Evolutionary conservation across 2,329 filamentous ascomycete genomes (phyloP).

Genomic region (Microdochium bolleyi): DNA sequence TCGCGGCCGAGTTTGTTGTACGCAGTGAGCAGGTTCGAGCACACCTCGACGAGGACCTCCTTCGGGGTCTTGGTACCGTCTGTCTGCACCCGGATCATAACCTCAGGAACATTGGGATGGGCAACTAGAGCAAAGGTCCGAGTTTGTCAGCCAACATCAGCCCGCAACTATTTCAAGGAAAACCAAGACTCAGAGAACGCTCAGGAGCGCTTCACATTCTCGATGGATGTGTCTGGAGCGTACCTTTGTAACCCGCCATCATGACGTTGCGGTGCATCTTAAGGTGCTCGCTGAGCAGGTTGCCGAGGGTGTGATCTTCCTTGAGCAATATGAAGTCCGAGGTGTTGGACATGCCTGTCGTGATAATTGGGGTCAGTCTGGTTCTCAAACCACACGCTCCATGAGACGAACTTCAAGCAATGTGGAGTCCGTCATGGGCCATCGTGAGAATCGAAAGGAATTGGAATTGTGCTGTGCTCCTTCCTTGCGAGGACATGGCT

Average conservation of each 20-base stretch:
- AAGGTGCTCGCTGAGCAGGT: slow-evolving; percentile 79
- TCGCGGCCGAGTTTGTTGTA: slow-evolving; percentile 74
- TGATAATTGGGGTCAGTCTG: slow-evolving; percentile 1
- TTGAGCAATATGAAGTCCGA: slow-evolving; percentile 93
- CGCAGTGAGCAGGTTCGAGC: slow-evolving; percentile 74
- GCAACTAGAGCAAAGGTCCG: slow-evolving; percentile 27
- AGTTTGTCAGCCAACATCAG: too few relatives aligned
- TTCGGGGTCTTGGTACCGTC: slow-evolving; percentile 85
- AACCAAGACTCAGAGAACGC: too few relatives aligned
- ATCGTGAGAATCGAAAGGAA: too few relatives aligned
- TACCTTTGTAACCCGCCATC: slow-evolving; percentile 89
- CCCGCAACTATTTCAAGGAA: too few relatives aligned
- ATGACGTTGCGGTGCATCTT: slow-evolving; percentile 76
- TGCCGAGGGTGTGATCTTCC: slow-evolving; percentile 93
- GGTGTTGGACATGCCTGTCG: slow-evolving; percentile 79
- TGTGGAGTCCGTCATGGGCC: too few relatives aligned
- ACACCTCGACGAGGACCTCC: slow-evolving; percentile 74
- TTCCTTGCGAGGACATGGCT: not conserved
- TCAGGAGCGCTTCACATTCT: too few relatives aligned
- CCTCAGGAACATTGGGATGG: slow-evolving; percentile 53
- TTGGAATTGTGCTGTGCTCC: slow-evolving; percentile 5
- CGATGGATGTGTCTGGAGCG: slow-evolving; percentile 12
- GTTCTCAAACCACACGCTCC: not conserved
- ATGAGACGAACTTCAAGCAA: not conserved
- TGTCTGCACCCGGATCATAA: slow-evolving; percentile 77